A percentile compares a stretch with the other conserved stretches of the same genome.
phyloP scores from a whole-genome alignment of 768 basidiomycete species.

The Amanita subjunquillea region DNA sequence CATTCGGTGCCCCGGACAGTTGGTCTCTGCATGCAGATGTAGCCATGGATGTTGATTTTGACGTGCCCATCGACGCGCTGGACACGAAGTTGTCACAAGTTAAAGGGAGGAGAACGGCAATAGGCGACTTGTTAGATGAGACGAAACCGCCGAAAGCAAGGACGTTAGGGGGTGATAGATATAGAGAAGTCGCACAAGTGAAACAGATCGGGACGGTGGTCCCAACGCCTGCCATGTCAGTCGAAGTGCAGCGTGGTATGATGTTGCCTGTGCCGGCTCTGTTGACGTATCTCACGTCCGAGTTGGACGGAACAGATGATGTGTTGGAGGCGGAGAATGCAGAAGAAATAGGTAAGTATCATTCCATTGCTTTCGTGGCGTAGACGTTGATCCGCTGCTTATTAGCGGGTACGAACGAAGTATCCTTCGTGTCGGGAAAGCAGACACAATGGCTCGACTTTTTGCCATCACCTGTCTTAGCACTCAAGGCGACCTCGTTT shows the following conservation, averaged over 20 bases:
- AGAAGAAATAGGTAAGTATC: constrained; percentile 44
- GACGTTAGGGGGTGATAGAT: constrained; percentile 64
- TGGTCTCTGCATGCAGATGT: constrained; percentile 28
- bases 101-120: constrained; percentile 30
- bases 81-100: constrained; percentile 20
- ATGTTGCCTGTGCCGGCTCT: constrained; percentile 49
- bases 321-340: constrained; percentile 73
- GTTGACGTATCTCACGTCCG: constrained; percentile 46
- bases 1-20: constrained; percentile 28
- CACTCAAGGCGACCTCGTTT: constrained; percentile 46
- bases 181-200: constrained; percentile 36
- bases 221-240: constrained; percentile 10
- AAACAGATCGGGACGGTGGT: constrained; percentile 38
- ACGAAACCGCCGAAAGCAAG: constrained; percentile 24
- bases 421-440: constrained; percentile 53
- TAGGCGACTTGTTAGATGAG: constrained; percentile 29
- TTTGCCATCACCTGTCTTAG: constrained; percentile 61
- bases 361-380: neutral
- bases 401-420: constrained; percentile 48
- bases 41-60: constrained; percentile 48
- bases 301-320: constrained; percentile 58
- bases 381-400: neutral
- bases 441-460: constrained; percentile 88
- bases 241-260: constrained; percentile 14
- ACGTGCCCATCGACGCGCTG: constrained; percentile 43